Evolutionary conservation across 805 yeast genomes (phyloP), one percentile per base, ranked within the genome.

Genomic region (Clavispora vitiphila): DNA sequence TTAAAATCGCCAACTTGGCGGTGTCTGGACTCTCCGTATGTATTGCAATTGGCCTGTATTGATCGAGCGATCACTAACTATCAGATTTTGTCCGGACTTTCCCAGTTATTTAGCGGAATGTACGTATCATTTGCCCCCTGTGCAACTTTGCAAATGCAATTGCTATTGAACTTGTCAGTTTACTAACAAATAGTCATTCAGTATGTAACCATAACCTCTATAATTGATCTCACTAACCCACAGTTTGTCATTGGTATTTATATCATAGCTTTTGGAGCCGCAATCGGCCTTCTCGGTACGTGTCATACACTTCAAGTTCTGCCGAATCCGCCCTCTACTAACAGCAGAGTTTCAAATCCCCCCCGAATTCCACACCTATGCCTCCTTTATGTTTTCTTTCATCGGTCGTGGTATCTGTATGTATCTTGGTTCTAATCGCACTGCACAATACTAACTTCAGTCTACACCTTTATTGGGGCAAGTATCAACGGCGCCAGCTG

Each of bases 381-480:
- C 80, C 7, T 80, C 86, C 3, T 81, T 83, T 45, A 71, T 81
- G 50, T 82, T 79, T 56, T 79, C 85, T 22, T 82, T 81, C 50
- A 59, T 83, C n/a, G 91, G 93, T 9, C 74, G 93, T 51, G 93
- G 91, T 20, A 58, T 77, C 15, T 77, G 80, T 75, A 67, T 39
- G 80, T 73, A 73, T 39, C 1, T 3, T 8, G 26, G 11, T 40
- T 12, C 23, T 22, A 4, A 10, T 14, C 15, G 20, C 18, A 10
- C 25, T 9, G 26, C 19, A 3, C 19, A 20, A 16, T 49, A 56
- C 62, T 61, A 57, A 60, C 61, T 18, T 26, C 12, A 64, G 67
- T 67, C 48, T 69, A 69, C 51, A 65, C 66, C 1, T 50, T 67
- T 21, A 56, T 69, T 20, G 70, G 66, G 4, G 63, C 61, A 25